A percentile compares a stretch with the other conserved stretches of the same genome.
phyloP scores from a whole-genome alignment of 2,329 filamentous ascomycete species.

The Penicillium sp. region DNA sequence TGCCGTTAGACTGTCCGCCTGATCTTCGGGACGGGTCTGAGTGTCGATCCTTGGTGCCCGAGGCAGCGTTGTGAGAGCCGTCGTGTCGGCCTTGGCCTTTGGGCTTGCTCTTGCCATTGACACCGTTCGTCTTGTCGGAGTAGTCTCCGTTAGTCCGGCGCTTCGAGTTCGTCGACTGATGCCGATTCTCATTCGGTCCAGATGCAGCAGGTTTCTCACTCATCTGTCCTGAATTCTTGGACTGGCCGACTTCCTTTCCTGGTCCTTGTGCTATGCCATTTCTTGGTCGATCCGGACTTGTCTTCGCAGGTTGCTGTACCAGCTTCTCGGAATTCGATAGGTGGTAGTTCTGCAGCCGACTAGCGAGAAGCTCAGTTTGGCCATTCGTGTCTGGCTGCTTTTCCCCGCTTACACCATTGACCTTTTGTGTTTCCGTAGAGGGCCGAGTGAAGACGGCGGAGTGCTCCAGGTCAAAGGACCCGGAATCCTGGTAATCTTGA shows the following conservation, averaged over 20 bases:
- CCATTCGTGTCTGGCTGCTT: conserved; percentile 26
- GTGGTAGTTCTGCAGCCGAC: conserved; percentile 40
- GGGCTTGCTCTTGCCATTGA: conserved; percentile 35
- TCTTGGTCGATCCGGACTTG: conserved; percentile 28
- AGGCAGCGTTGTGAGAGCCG: conserved; percentile 17
- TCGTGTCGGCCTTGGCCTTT: conserved; percentile 35
- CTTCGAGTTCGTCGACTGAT: conserved; percentile 33
- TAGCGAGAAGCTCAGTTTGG: conserved; percentile 38
- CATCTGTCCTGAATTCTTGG: conserved; percentile 25
- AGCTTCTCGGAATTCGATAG: conserved; percentile 37
- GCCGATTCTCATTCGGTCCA: conserved; percentile 28
- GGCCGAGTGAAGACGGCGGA: conserved; percentile 28
- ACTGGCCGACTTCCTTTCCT: conserved; percentile 34
- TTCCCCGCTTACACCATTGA: conserved; percentile 13
- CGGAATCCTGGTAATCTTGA: conserved; percentile 40
- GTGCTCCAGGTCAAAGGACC: conserved; percentile 38
- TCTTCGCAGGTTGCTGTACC: conserved; percentile 25
- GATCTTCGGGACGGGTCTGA: conserved; percentile 30
- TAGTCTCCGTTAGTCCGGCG: conserved; percentile 35
- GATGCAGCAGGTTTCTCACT: conserved; percentile 27
- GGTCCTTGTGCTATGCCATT: conserved; percentile 15
- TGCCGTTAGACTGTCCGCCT: conserved; percentile 27
- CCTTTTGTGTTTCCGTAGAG: conserved; percentile 27
- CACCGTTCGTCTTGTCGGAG: conserved; percentile 38
- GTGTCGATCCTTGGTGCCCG: conserved; percentile 32